Percentiles rank a stretch among this genome's conserved stretches.
Conservation (phyloP, 1,284 basidiomycete genomes). For the Fomitopsis schrenkii region DNA sequence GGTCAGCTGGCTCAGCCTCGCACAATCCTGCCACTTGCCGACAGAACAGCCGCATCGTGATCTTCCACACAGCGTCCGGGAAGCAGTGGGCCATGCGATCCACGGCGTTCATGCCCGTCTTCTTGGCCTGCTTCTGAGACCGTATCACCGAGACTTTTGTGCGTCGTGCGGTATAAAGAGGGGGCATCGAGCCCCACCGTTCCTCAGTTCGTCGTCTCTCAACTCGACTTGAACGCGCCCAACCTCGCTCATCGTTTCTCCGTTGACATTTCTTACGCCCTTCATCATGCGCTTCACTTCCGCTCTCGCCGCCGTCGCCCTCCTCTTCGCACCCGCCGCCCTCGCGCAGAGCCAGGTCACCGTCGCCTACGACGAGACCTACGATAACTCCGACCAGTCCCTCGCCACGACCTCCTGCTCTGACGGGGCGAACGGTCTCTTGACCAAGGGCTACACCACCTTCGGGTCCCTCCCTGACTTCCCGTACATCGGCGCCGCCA, state of each 20-base stretch:
- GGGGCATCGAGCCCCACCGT: too few species aligned
- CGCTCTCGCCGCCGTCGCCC: slow-evolving; percentile 20
- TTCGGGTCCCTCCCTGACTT: slow-evolving; percentile 44
- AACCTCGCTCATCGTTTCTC: background rate
- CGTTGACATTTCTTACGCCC: background rate
- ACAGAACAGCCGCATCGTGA: background rate
- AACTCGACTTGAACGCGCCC: background rate
- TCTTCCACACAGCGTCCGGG: background rate
- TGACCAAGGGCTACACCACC: slow-evolving; percentile 39
- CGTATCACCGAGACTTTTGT: background rate
- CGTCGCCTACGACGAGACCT: slow-evolving; percentile 39
- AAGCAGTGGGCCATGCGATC: background rate
- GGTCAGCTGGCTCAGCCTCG: background rate
- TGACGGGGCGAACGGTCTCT: slow-evolving; percentile 40
- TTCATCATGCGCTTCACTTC: slow-evolving; percentile 9
- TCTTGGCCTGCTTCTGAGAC: background rate
- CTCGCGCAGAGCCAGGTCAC: slow-evolving; percentile 17
- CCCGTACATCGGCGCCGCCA: slow-evolving; percentile 48
- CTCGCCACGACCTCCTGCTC: slow-evolving; percentile 45
- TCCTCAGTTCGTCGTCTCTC: slow-evolving; percentile 1
- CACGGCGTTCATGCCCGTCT: background rate
- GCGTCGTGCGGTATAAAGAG: background rate
- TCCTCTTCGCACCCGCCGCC: slow-evolving; percentile 17
- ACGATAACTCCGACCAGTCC: slow-evolving; percentile 33
- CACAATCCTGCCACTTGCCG: too few species aligned